Conservation (phyloP, 805 yeast genomes). For the Teunomyces aglyptinius region DNA sequence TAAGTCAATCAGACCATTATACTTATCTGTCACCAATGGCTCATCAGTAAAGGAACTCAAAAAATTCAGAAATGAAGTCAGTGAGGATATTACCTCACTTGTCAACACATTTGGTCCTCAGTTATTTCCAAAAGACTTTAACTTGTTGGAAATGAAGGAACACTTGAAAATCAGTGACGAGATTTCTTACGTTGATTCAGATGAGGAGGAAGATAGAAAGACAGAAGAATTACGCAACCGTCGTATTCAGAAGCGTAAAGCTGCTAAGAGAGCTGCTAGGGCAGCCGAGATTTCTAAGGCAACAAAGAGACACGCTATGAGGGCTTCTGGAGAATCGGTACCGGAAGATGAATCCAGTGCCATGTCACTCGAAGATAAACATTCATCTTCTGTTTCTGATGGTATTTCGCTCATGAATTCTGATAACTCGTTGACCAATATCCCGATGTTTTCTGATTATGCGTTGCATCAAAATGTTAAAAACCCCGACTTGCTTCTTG, state of each 20-base stretch:
- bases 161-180: conserved; percentile 26
- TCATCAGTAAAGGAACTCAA: conserved; percentile 58
- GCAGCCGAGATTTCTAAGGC: conserved; percentile 9
- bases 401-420: conserved; percentile 64
- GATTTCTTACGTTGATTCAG: conserved; percentile 37
- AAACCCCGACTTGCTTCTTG: conserved; percentile 19
- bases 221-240: conserved; percentile 47
- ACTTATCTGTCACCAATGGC: conserved; percentile 60
- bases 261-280: conserved; percentile 14
- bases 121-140: conserved; percentile 78
- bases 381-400: conserved; percentile 49
- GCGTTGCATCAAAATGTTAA: conserved; percentile 32
- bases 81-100: conserved; percentile 70
- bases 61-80: conserved; percentile 56
- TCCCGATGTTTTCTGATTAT: conserved; percentile 61
- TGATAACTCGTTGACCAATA: conserved; percentile 58
- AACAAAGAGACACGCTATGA: not conserved
- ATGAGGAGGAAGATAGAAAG: conserved; percentile 50
- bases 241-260: conserved; percentile 31
- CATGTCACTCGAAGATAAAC: conserved; percentile 15
- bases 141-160: conserved; percentile 48
- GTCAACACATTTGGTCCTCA: conserved; percentile 83
- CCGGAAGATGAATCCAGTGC: conserved; percentile 16
- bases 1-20: conserved; percentile 80
- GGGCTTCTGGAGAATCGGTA: conserved; percentile 6